Conservation (phyloP, 2,329 filamentous ascomycete species). For the Cytospora chrysosperma region DNA sequence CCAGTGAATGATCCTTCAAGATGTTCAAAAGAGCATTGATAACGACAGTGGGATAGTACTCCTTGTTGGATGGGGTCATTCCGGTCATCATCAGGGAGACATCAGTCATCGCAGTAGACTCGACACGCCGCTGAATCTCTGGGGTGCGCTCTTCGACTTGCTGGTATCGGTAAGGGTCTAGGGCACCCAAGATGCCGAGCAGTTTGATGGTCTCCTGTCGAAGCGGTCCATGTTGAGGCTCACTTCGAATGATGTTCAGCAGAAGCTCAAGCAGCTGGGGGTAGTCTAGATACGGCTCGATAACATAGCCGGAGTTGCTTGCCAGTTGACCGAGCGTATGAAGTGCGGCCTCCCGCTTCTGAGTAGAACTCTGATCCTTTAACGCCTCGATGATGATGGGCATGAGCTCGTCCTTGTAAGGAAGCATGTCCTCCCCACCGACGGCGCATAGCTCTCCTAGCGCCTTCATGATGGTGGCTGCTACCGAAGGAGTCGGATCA, state of each 20-base stretch:
- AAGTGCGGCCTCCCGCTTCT: constrained; percentile 87
- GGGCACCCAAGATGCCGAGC: constrained; percentile 89
- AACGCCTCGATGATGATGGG: constrained; percentile 90
- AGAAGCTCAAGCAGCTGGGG: constrained; percentile 89
- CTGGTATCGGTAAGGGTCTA: constrained; percentile 96
- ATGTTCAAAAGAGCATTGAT: constrained; percentile 94
- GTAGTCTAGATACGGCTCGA: constrained; percentile 92
- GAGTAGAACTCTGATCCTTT: constrained; percentile 87
- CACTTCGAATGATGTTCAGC: constrained; percentile 90
- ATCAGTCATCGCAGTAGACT: constrained; percentile 73
- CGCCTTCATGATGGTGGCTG: constrained; percentile 90
- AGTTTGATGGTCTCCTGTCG: constrained; percentile 94
- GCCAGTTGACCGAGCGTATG: constrained; percentile 89
- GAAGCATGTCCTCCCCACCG: constrained; percentile 88
- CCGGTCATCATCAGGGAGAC: constrained; percentile 98
- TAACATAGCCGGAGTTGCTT: constrained; percentile 96
- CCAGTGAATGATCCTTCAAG: constrained; percentile 83
- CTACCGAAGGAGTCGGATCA: constrained; percentile 82
- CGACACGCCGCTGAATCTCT: constrained; percentile 69
- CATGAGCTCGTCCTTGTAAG: constrained; percentile 91
- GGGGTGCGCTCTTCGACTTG: constrained; percentile 88
- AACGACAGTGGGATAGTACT: constrained; percentile 97
- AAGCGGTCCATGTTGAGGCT: constrained; percentile 77
- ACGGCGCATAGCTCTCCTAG: constrained; percentile 93
- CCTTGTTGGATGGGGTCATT: constrained; percentile 91